These are phyloP conservation scores for Pleurotus salmoneostramineus DNA, from an alignment of 768 basidiomycete species.

Conservation along the genomic window DNA sequence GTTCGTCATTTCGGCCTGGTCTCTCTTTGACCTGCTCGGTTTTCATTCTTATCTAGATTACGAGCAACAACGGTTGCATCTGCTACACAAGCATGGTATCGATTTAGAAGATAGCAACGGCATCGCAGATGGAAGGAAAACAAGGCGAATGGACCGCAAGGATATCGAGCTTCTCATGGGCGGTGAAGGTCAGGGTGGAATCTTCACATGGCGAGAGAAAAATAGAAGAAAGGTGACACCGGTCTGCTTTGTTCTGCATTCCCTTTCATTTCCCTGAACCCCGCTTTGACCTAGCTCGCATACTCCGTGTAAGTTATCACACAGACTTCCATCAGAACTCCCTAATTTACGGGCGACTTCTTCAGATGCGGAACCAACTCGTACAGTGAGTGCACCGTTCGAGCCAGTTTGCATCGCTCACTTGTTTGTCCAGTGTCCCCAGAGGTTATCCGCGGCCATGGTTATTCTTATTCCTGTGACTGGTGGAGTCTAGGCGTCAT, in stretches of 20 bases:
- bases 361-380: slow-evolving; percentile 80
- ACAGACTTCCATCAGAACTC: slow-evolving; percentile 9
- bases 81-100: slow-evolving; percentile 91
- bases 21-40: slow-evolving; percentile 11
- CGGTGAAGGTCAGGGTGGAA: slow-evolving; percentile 72
- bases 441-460: slow-evolving; percentile 86
- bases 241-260: slow-evolving; percentile 6
- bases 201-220: slow-evolving; percentile 96
- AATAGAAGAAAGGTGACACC: slow-evolving; percentile 80
- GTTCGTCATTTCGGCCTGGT: slow-evolving; percentile 33
- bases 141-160: slow-evolving; percentile 74
- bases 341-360: slow-evolving; percentile 9
- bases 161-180: slow-evolving; percentile 86
- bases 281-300: slow-evolving; percentile 51
- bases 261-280: slow-evolving; percentile 16
- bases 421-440: slow-evolving; percentile 65
- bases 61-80: slow-evolving; percentile 85
- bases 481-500: slow-evolving; percentile 99
- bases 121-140: slow-evolving; percentile 64
- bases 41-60: slow-evolving; percentile 57
- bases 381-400: slow-evolving; percentile 58
- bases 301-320: slow-evolving; percentile 73
- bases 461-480: slow-evolving; percentile 92
- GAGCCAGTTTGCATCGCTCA: slow-evolving; percentile 15
- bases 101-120: slow-evolving; percentile 82